Evolutionary conservation across 1,284 basidiomycete species (phyloP).

Genomic region (Lignosus rhinocerotis): DNA sequence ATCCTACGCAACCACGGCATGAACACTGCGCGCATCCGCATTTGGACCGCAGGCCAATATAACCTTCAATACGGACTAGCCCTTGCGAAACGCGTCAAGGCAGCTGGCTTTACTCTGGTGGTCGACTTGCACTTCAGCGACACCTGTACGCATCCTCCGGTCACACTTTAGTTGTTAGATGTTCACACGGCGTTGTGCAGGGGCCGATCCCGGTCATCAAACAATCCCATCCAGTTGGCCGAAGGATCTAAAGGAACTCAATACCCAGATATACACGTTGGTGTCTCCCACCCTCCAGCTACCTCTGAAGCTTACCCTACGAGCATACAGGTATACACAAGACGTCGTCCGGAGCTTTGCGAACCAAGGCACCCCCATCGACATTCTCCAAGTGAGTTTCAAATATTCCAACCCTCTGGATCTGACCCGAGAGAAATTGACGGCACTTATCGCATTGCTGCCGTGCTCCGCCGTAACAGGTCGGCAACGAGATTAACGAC

Average conservation of each 20-base stretch:
- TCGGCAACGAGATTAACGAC: conserved; percentile 65
- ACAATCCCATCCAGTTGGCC: conserved; percentile 61
- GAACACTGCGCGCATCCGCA: conserved; percentile 57
- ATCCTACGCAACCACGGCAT: conserved; percentile 56
- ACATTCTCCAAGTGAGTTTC: conserved; percentile 45
- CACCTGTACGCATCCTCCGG: conserved; percentile 45
- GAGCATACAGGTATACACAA: conserved; percentile 48
- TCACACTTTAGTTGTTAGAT: not conserved
- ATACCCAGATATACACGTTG: conserved; percentile 56
- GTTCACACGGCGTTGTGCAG: conserved; percentile 44
- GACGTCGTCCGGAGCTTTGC: conserved; percentile 51
- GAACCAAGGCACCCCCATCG: conserved; percentile 54
- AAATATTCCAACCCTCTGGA: not conserved
- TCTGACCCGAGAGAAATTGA: not conserved
- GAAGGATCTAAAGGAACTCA: conserved; percentile 47
- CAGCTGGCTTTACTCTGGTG: conserved; percentile 56
- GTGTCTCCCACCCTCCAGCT: conserved; percentile 14
- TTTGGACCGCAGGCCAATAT: conserved; percentile 64
- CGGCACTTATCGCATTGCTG: not conserved
- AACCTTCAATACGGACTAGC: conserved; percentile 54
- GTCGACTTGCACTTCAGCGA: conserved; percentile 67
- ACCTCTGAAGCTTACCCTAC: not conserved
- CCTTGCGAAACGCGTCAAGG: conserved; percentile 55
- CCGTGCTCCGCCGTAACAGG: conserved; percentile 33
- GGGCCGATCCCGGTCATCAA: conserved; percentile 66